Percentiles rank a stretch among this genome's conserved stretches.
Evolutionary conservation across 169 alveolate species (phyloP).

Genomic region (Eimeria necatrix): DNA sequence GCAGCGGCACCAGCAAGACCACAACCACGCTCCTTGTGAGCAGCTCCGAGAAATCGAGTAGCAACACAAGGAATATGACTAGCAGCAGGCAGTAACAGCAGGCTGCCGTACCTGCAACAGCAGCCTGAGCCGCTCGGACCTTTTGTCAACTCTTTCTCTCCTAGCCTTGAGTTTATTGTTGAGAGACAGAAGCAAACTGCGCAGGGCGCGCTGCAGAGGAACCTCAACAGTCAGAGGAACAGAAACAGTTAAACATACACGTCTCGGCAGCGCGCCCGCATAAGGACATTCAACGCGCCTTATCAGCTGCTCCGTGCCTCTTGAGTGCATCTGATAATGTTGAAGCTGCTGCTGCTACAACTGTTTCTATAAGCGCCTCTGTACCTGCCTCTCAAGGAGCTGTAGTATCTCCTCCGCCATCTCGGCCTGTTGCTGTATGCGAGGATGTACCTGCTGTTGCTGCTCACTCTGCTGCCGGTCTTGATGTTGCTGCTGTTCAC

Average conservation of each 20-base stretch:
- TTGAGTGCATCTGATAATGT: background rate
- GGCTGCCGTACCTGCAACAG: constrained; percentile 28
- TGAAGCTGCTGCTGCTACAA: background rate
- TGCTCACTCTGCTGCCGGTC: background rate
- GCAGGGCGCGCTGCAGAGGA: constrained; percentile 41
- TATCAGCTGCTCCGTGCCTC: no score
- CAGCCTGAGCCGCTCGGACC: constrained; percentile 60
- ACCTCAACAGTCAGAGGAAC: background rate
- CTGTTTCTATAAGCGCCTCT: background rate
- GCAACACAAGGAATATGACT: background rate
- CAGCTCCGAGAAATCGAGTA: background rate
- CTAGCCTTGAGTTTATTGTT: constrained; percentile 10
- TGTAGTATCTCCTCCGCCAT: background rate
- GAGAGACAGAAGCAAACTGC: constrained; percentile 51
- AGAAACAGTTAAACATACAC: background rate
- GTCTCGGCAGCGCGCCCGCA: background rate
- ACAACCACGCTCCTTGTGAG: background rate
- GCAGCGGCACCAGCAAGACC: background rate
- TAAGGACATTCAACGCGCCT: no score
- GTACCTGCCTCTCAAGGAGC: constrained; percentile 45
- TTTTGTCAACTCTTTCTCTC: constrained; percentile 58
- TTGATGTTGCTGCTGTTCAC: background rate
- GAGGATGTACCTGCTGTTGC: constrained; percentile 4
- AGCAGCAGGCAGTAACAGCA: background rate
- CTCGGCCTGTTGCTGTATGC: constrained; percentile 41